These are phyloP conservation scores for Decorospora gaudefroyi DNA, from an alignment of 2,329 filamentous ascomycete genomes.

Conservation along the genomic window DNA sequence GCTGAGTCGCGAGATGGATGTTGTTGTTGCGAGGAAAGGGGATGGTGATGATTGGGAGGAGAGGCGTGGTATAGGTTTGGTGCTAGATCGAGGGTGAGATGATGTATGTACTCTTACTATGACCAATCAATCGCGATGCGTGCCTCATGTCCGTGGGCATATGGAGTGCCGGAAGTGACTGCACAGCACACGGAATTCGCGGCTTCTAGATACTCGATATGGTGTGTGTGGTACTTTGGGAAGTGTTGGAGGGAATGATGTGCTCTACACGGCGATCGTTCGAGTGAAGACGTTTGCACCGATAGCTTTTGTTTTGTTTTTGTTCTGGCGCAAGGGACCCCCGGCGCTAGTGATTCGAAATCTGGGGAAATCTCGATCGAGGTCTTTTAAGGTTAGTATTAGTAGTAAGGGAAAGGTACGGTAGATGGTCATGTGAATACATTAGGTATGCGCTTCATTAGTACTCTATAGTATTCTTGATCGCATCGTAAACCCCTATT, in stretches of 20 bases:
- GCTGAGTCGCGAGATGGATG: slow-evolving; percentile 24
- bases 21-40: slow-evolving; percentile 6
- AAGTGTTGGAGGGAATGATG: slow-evolving; percentile 3
- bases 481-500: slow-evolving; percentile 55
- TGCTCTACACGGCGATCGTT: neutral
- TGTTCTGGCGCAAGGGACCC: slow-evolving; percentile 15
- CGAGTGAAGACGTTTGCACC: slow-evolving; percentile 18
- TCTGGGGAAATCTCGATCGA: slow-evolving; percentile 8
- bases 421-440: no score
- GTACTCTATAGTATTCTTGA: slow-evolving; percentile 54
- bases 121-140: no score
- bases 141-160: no score
- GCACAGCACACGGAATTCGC: no score
- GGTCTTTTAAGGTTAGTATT: no score
- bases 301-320: neutral
- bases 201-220: neutral
- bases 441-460: no score
- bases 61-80: no score
- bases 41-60: neutral
- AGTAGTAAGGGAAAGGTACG: no score
- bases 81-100: no score
- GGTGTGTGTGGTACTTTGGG: neutral
- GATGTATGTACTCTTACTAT: no score
- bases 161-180: no score
- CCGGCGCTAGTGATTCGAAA: slow-evolving; percentile 17